Evolutionary conservation across 306 rosid species (phyloP).

Genomic region (Cyamopsis tetragonoloba): DNA sequence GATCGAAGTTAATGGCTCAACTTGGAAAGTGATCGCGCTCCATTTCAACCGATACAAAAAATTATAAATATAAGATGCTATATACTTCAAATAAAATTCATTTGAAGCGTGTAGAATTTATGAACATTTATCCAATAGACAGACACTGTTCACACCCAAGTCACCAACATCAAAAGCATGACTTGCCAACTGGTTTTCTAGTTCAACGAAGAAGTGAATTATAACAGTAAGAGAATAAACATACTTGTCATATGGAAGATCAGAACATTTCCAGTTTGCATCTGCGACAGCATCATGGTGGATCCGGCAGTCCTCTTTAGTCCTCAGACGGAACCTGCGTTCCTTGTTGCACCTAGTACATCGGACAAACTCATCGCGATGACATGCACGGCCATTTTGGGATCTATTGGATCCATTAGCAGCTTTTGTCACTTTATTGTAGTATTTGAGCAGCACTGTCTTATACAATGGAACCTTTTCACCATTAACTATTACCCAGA

Average conservation of each 20-base stretch:
- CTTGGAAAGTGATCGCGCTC: neutral
- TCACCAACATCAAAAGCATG: slow-evolving; percentile 10
- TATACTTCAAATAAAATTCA: neutral
- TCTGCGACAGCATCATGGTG: slow-evolving; percentile 92
- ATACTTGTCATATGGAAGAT: slow-evolving; percentile 90
- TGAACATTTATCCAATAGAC: neutral
- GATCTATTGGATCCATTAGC: slow-evolving; percentile 65
- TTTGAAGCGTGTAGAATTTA: neutral
- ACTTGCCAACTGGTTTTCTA: neutral
- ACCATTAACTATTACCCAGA: slow-evolving; percentile 86
- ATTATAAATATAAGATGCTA: neutral
- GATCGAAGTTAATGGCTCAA: neutral
- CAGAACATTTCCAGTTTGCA: slow-evolving; percentile 74
- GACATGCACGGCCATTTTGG: slow-evolving; percentile 65
- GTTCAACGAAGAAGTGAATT: neutral
- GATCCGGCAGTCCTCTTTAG: slow-evolving; percentile 81
- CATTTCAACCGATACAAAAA: neutral
- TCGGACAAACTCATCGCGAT: slow-evolving; percentile 84
- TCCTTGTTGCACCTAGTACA: slow-evolving; percentile 79
- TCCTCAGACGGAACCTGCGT: slow-evolving; percentile 87
- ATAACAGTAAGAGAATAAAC: slow-evolving; percentile 22
- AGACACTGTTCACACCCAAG: neutral
- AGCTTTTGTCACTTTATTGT: slow-evolving; percentile 62
- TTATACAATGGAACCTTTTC: slow-evolving; percentile 86
- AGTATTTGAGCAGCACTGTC: slow-evolving; percentile 90